Percentiles rank a stretch among this genome's conserved stretches.
Conservation (phyloP, 2,329 filamentous ascomycete species). For the Pyrenophora graminea region DNA sequence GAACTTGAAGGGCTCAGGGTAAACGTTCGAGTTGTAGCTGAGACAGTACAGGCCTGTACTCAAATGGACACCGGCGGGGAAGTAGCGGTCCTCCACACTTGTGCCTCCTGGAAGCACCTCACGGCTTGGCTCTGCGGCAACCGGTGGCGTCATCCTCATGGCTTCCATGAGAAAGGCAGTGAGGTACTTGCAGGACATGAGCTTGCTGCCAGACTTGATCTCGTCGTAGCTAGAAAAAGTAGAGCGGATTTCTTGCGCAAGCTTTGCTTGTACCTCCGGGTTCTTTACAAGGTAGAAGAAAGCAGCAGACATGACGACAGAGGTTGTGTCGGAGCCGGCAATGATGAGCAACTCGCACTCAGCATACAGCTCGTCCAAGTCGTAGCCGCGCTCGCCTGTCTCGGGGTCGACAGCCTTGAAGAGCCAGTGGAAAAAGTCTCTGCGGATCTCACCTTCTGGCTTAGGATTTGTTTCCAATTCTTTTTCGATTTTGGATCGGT, state of each 20-base stretch:
- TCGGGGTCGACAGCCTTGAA: slow-evolving; percentile 49
- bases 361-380: slow-evolving; percentile 45
- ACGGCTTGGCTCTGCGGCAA: slow-evolving; percentile 24
- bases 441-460: slow-evolving; percentile 27
- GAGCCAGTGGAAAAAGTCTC: slow-evolving; percentile 51
- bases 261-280: slow-evolving; percentile 19
- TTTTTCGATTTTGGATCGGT: slow-evolving; percentile 17
- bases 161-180: slow-evolving; percentile 28
- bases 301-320: slow-evolving; percentile 21
- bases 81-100: slow-evolving; percentile 22
- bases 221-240: slow-evolving; percentile 25
- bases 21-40: slow-evolving; percentile 21
- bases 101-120: slow-evolving; percentile 28
- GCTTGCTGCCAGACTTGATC: slow-evolving; percentile 21
- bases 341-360: slow-evolving; percentile 30
- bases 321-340: slow-evolving; percentile 31
- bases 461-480: slow-evolving; percentile 21
- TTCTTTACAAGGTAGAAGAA: slow-evolving; percentile 28
- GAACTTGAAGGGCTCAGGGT: slow-evolving; percentile 28
- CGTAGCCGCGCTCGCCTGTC: slow-evolving; percentile 42
- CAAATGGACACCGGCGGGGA: slow-evolving; percentile 22
- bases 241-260: slow-evolving; percentile 22
- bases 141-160: slow-evolving; percentile 29
- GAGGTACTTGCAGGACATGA: slow-evolving; percentile 28
- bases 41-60: slow-evolving; percentile 23